Base-by-base conservation (phyloP, 495 filamentous ascomycete genomes). In the Aspergillus panamensis region DNA sequence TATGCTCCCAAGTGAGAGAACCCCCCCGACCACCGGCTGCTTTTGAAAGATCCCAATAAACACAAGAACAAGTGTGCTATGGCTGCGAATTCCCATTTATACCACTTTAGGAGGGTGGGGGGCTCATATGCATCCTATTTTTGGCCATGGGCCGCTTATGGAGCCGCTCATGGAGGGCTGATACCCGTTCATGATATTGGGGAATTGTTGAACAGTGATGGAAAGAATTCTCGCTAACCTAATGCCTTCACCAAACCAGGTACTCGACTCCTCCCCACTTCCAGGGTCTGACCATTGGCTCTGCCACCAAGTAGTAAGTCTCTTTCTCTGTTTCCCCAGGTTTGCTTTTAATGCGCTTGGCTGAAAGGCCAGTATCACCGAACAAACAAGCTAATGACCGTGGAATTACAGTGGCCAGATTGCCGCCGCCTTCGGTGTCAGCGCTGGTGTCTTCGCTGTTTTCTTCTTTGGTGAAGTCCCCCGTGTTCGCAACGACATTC, bases 391-490 rank as follows among this genome's bases (percentile, higher is more conserved):
- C 58, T 61, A 32, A 67, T 32, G 8, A 4, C n/a, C 42, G 21
- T 9, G 17, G 19, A 40, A 29, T 16, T 8, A 72, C 42, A 88
- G 85, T 58, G 84, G 77, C 54, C 60, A 69, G 32, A 80, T 82
- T 20, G 76, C 77, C 16, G 81, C 64, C 53, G 74, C 72, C 32
- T 88, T 89, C 71, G 86, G 84, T 61, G 80, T 78, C 59, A 76
- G 79, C 44, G 81, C 80, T 40, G 85, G 81, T 61, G 68, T 84
- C 65, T 83, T 83, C 69, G 83, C 80, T n/a, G 68, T 90, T 60
- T 87, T 84, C 75, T 85, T 88, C 80, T 82, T 90, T 73, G 79
- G 83, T 53, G 87, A 87, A 51, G 77, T 90, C 39, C 87, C 87
- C 51, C 79, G 81, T 66, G 84, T 90, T 42, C 73, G 81, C 66